These are phyloP conservation scores for Ascochyta lentis DNA, from an alignment of 2,329 filamentous ascomycete species.

Conservation along the genomic window DNA sequence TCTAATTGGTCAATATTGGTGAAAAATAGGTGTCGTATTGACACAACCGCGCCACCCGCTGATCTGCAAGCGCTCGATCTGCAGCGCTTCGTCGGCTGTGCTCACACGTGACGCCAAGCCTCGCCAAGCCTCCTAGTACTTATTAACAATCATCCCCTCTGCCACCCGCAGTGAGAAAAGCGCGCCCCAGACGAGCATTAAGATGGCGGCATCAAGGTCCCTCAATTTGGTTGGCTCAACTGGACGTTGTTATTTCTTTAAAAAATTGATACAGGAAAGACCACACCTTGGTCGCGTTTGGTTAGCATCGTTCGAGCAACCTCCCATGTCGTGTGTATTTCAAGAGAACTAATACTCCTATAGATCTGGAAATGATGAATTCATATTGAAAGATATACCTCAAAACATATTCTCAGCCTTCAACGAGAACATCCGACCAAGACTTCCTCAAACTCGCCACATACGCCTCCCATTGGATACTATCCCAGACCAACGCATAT, in stretches of 20 bases:
- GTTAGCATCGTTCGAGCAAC: constrained; percentile 30
- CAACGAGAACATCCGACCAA: constrained; percentile 32
- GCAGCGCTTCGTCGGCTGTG: neutral
- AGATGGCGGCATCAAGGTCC: neutral
- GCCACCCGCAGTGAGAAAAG: neutral
- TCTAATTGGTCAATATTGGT: neutral
- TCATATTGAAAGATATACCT: constrained; percentile 36
- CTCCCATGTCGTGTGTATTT: constrained; percentile 2
- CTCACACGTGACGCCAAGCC: neutral
- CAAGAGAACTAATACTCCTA: constrained; percentile 5
- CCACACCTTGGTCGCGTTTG: constrained; percentile 41
- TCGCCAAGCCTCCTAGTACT: neutral
- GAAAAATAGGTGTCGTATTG: neutral
- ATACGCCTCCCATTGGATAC: constrained; percentile 30
- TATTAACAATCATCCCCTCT: neutral
- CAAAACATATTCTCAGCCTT: constrained; percentile 24
- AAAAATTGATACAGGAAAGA: constrained; percentile 44
- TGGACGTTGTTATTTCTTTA: constrained; percentile 41
- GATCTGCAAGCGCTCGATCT: neutral
- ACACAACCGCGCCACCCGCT: neutral
- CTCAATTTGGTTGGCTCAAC: constrained; percentile 8
- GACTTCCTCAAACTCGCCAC: constrained; percentile 24
- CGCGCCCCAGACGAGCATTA: neutral
- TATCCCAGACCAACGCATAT: constrained; percentile 27
- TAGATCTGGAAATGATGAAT: constrained; percentile 26